Evolutionary conservation across 495 filamentous ascomycete genomes (phyloP).

Genomic region (Xylaria scruposa): DNA sequence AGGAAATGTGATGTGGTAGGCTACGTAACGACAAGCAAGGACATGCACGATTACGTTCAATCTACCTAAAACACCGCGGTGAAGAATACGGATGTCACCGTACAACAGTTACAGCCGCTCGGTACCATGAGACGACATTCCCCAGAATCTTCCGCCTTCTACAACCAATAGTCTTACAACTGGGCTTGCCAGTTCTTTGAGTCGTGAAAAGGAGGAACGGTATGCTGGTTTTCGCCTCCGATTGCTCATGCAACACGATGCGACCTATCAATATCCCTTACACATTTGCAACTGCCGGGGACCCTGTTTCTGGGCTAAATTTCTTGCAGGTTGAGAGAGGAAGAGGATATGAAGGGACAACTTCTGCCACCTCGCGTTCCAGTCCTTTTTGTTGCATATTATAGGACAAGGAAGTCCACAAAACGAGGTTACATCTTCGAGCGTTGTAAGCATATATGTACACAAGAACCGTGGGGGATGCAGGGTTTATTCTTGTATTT

Average conservation of each 20-base stretch:
- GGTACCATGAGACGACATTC: background rate
- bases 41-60: background rate
- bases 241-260: background rate
- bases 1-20: background rate
- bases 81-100: background rate
- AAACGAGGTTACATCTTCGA: conserved; percentile 9
- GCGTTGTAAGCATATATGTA: background rate
- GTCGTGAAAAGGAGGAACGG: background rate
- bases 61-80: background rate
- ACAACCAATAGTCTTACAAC: background rate
- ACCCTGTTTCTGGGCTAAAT: conserved; percentile 1
- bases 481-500: background rate
- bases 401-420: background rate
- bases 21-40: background rate
- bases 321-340: background rate
- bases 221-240: conserved; percentile 1
- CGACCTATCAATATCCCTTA: conserved; percentile 7
- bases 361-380: background rate
- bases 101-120: background rate
- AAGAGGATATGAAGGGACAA: background rate
- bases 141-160: background rate
- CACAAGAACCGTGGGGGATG: background rate
- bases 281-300: conserved; percentile 11
- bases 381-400: background rate
- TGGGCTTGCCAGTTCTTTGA: background rate